Evolutionary conservation across 2,329 filamentous ascomycete species (phyloP), one percentile per base, ranked within the genome.

Genomic region (Sporothrix pallida): DNA sequence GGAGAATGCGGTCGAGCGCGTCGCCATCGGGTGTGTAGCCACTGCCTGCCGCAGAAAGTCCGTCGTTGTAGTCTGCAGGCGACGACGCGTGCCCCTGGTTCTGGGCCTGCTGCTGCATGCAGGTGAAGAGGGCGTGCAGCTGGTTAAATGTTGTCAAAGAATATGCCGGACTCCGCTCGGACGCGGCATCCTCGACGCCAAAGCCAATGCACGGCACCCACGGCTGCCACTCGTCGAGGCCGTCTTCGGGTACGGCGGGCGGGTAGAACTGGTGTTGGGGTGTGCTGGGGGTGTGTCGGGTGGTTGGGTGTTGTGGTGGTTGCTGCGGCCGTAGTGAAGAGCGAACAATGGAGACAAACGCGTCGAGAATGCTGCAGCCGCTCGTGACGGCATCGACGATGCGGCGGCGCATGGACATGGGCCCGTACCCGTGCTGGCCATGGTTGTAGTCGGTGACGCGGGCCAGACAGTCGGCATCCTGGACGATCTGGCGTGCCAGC

Each of bases 151-250:
- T 83, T 54, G 80, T 81, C n/a, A 84, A 73, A 3, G 82, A 80
- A 50, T 84, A 82, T 1, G 80, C 79, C 1, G 80, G 78, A 44
- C 75, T 80, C 23, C 79, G 77, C 17, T 76, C 78, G 75, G 3
- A 74, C 10, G 52, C 70, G 10, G 31, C 44, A 3, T 48, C 42
- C 9, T 62, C 56, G 72, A 26, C 75, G 4, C 82, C 82, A 68
- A 84, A 83, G 2, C 80, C 82, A 3, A 79, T 77, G 74, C 84
- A 84, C 37, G 89, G 87, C 20, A 85, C 84, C 92, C 92, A 94
- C 1, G 90, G 89, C 76, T 92, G 89, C 91, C 91, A 93, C 81
- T 93, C 91, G 78, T 93, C 92, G 23, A 91, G 82, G 1, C 90
- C 90, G 77, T 92, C 89, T 79, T 92, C 90, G 2, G 82, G 80